A percentile compares a stretch with the other conserved stretches of the same genome.
Conservation (phyloP, 192 early-diverging fungal species). For the Glomus cerebriforme region DNA sequence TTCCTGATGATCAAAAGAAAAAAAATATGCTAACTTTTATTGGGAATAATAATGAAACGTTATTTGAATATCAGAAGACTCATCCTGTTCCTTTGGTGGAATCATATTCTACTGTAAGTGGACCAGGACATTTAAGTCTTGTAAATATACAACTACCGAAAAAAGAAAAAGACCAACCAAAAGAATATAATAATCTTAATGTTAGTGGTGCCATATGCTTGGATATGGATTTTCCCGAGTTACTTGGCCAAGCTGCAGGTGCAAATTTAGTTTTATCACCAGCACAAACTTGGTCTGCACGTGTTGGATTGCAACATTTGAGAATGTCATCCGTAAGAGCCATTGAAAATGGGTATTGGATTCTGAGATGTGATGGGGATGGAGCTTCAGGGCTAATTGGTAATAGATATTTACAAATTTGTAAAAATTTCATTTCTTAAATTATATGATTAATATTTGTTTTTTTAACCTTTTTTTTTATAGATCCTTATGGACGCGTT, state of each 20-base stretch:
- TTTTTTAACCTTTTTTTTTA: not conserved
- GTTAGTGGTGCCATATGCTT: slow-evolving; percentile 50
- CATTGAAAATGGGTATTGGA: slow-evolving; percentile 25
- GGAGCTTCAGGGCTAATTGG: slow-evolving; percentile 1
- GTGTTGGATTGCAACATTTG: slow-evolving; percentile 16
- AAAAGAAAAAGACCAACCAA: not conserved
- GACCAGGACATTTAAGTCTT: slow-evolving; percentile 38
- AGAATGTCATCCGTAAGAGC: slow-evolving; percentile 15
- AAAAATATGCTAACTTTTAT: slow-evolving; percentile 47
- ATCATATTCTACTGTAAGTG: slow-evolving; percentile 35
- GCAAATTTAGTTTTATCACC: slow-evolving; percentile 17
- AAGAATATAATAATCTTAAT: not conserved
- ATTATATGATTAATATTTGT: not conserved
- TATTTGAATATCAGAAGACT: slow-evolving; percentile 48
- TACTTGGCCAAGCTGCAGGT: slow-evolving; percentile 39
- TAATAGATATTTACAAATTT: not conserved
- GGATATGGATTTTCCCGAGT: slow-evolving; percentile 49
- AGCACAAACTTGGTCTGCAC: slow-evolving; percentile 13
- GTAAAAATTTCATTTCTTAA: not conserved
- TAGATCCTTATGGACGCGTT: slow-evolving; percentile 12
- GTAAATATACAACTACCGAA: slow-evolving; percentile 37
- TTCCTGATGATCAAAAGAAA: not conserved
- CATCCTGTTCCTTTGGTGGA: slow-evolving; percentile 49
- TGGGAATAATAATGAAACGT: slow-evolving; percentile 34
- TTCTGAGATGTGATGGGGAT: slow-evolving; percentile 21